Evolutionary conservation across 2,329 filamentous ascomycete species (phyloP), one percentile per base, ranked within the genome.

Genomic region (Botrytis elliptica): DNA sequence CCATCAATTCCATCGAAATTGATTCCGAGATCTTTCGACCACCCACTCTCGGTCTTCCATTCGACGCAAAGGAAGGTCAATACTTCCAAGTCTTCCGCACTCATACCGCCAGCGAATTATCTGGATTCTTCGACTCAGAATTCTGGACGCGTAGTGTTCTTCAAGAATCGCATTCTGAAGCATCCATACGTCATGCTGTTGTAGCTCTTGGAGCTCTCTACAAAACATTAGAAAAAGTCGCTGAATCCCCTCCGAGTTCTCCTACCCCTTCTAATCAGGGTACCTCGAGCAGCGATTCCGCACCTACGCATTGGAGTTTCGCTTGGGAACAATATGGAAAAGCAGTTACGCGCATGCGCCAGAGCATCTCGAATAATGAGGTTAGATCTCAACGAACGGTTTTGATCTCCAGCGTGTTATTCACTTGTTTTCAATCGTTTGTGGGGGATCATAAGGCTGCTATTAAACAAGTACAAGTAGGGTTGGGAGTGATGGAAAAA

Each of bases 401-500:
- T 67, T 84, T 92, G n/a, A 91, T 92, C 85, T 87, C 88, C 25
- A 90, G 86, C 70, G 88, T 92, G 52, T 83, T 92, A 55, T 84
- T 92, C 67, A 88, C 89, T n/a, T 91, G 88, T 80, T 92, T 92
- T 75, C 89, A 92, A 80, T 90, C 88, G 1, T 91, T 91, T 77
- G 87, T 90, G 44, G 89, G 89, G 29, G 86, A 91, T 75, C 89
- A 91, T 78, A 86, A 84, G 76, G 87, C 88, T 76, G 89, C 89
- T 59, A 90, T 91, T 68, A 78, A 81, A 22, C 89, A 91, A 78
- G 90, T 91, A 59, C 89, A 90, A 78, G 86, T 82, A 9, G 89
- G 89, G 1, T 82, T 91, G 36, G 80, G 83, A 7, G 80, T 91
- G 3, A 80, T 91, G 25, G 87, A 90, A 70, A 84, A 85, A 59